phyloP scores from a whole-genome alignment of 2,329 filamentous ascomycete genomes.

The Rhynchosporium graminicola region DNA sequence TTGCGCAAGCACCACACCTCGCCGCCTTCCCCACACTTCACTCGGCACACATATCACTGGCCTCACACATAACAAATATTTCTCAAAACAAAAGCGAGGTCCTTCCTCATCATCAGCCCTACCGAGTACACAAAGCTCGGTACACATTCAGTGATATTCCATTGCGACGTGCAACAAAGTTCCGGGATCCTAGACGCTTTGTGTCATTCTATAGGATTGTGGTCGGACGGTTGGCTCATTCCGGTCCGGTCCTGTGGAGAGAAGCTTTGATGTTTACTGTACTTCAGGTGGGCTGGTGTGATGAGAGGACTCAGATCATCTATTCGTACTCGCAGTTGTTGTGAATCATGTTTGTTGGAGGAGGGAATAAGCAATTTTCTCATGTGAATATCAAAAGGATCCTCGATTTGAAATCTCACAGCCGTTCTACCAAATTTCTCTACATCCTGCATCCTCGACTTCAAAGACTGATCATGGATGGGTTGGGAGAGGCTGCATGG shows the following conservation, averaged over 20 bases:
- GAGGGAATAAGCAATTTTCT: no score
- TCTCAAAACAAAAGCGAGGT: background rate
- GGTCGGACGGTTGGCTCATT: background rate
- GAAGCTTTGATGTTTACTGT: background rate
- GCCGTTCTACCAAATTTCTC: no score
- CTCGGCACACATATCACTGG: conserved; percentile 2
- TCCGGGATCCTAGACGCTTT: background rate
- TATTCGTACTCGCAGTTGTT: no score
- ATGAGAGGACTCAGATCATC: no score
- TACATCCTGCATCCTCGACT: no score
- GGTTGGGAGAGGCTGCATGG: no score
- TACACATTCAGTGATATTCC: conserved; percentile 16
- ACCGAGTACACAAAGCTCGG: conserved; percentile 11
- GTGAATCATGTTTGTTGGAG: no score
- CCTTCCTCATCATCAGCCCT: conserved; percentile 8
- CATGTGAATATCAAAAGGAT: no score
- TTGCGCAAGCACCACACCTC: background rate
- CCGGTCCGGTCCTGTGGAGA: background rate
- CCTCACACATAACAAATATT: conserved; percentile 9
- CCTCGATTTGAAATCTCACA: no score
- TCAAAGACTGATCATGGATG: no score
- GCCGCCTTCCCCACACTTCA: background rate
- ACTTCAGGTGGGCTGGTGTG: no score
- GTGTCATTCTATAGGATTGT: background rate
- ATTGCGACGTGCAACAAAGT: conserved; percentile 20